Percentiles rank a stretch among this genome's conserved stretches.
Conservation (phyloP, 2,329 filamentous ascomycete species). For the Stenocarpella maydis region DNA sequence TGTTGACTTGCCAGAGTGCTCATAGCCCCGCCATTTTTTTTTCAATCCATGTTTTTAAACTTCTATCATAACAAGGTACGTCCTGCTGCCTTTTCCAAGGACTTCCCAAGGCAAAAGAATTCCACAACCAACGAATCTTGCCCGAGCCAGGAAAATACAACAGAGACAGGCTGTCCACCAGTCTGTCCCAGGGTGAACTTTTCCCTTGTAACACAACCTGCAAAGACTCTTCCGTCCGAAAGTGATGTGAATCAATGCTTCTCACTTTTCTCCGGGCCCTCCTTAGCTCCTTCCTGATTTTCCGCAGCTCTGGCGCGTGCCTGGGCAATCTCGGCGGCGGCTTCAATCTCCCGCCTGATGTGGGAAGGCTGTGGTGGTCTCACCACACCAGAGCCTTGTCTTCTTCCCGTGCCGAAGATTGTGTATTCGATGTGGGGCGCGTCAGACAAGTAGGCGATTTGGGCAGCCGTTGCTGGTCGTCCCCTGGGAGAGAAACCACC, state of each 20-base stretch:
- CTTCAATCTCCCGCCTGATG: neutral
- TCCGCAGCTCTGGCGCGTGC: too few species aligned
- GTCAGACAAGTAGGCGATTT: neutral
- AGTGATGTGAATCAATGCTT: neutral
- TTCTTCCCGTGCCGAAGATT: neutral
- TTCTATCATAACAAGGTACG: neutral
- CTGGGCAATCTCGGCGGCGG: neutral
- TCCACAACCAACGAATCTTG: neutral
- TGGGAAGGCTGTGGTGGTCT: neutral
- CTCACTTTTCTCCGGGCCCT: neutral
- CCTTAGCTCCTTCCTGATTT: neutral
- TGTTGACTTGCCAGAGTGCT: neutral
- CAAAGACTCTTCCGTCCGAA: too few species aligned
- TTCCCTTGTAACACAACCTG: neutral
- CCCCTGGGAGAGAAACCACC: neutral
- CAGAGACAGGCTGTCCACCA: neutral
- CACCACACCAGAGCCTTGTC: neutral
- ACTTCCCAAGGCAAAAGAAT: too few species aligned
- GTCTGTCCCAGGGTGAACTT: neutral
- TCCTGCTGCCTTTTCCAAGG: neutral
- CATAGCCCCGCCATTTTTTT: neutral
- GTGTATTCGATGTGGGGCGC: neutral
- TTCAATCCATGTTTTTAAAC: neutral
- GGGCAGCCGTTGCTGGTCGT: neutral
- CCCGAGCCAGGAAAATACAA: neutral